Conservation (phyloP, 768 basidiomycete species). For the Brasilioporus rufonigricans region DNA sequence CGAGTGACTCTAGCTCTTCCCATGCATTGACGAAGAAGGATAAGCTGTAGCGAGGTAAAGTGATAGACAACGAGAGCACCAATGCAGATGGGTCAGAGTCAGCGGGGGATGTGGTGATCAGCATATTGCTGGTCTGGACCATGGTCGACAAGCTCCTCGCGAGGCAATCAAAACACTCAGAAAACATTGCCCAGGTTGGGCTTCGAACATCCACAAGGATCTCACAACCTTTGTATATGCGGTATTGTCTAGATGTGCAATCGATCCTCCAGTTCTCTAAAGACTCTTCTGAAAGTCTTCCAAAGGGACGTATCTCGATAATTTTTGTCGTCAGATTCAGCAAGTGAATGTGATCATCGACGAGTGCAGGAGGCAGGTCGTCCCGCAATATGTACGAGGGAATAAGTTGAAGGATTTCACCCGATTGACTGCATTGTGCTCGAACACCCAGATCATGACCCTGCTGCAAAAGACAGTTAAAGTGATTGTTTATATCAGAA, state of each 20-base stretch:
- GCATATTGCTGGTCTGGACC: neutral
- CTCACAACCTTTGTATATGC: neutral
- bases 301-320: conserved; percentile 22
- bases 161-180: neutral
- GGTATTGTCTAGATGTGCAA: neutral
- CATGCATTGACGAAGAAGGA: neutral
- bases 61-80: neutral
- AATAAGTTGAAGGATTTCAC: conserved; percentile 14
- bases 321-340: conserved; percentile 10
- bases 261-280: conserved; percentile 20
- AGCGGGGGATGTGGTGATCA: neutral
- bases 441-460: conserved; percentile 6
- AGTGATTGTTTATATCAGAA: neutral
- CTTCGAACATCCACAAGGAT: conserved; percentile 18
- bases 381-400: conserved; percentile 6
- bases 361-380: conserved; percentile 18
- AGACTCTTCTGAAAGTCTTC: conserved; percentile 16
- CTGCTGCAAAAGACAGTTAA: neutral
- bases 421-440: neutral
- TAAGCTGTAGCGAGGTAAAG: neutral
- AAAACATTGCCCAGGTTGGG: neutral
- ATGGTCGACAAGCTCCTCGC: no score
- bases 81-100: neutral
- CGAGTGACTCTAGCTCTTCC: neutral
- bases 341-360: conserved; percentile 23